phyloP scores from a whole-genome alignment of 768 basidiomycete genomes.

The Rossbeevera mucosa region DNA sequence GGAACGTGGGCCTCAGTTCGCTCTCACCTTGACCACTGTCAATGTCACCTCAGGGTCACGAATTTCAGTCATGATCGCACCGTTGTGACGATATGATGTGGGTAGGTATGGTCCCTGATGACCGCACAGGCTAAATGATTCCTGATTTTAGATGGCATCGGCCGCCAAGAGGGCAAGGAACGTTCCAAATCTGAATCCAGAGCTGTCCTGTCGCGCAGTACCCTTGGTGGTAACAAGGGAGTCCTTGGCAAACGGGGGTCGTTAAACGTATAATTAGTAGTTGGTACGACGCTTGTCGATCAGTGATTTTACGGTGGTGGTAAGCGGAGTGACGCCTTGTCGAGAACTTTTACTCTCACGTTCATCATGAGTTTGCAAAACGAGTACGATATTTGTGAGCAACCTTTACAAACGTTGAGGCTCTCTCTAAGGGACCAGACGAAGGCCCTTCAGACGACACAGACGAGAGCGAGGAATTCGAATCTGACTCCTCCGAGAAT shows the following conservation, averaged over 20 bases:
- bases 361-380: constrained; percentile 11
- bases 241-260: no score
- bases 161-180: background rate
- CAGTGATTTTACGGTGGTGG: no score
- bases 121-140: background rate
- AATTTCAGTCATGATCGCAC: background rate
- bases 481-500: constrained; percentile 11
- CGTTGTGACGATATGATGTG: background rate
- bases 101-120: background rate
- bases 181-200: background rate
- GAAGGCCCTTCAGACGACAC: constrained; percentile 3
- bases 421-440: constrained; percentile 41
- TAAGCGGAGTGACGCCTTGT: background rate
- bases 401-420: constrained; percentile 35
- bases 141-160: background rate
- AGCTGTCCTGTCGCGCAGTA: background rate
- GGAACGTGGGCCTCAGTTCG: background rate
- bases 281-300: no score
- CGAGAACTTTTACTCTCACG: background rate
- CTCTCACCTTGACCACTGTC: background rate
- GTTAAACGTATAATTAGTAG: no score
- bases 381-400: constrained; percentile 18
- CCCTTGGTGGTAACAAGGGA: background rate
- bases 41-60: background rate
- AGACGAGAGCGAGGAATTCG: constrained; percentile 2